These are phyloP conservation scores for Fusarium sp. DNA, from an alignment of 2,329 filamentous ascomycete genomes.

Conservation along the genomic window DNA sequence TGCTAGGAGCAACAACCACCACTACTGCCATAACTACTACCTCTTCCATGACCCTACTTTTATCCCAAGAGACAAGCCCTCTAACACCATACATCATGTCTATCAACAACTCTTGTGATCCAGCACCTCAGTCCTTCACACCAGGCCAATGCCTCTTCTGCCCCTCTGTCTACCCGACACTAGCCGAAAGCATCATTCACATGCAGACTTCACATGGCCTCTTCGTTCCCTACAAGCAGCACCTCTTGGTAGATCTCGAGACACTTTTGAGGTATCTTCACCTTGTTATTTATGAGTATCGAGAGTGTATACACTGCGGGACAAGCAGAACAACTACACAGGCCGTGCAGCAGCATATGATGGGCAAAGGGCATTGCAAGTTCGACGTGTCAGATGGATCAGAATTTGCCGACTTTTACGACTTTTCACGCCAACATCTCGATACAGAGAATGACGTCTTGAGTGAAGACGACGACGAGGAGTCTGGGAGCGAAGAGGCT, in stretches of 20 bases:
- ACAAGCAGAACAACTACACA: not conserved
- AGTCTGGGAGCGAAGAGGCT: accelerated
- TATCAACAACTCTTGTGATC: too few species aligned
- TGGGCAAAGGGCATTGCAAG: slow-evolving; percentile 11
- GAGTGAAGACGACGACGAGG: accelerated
- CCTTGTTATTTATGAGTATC: not conserved
- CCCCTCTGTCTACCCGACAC: not conserved
- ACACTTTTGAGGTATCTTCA: not conserved
- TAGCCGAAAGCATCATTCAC: not conserved
- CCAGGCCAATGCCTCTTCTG: slow-evolving; percentile 10
- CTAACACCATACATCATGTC: not conserved
- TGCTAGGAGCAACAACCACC: slow-evolving; percentile 11
- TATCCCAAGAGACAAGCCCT: not conserved
- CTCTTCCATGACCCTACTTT: not conserved
- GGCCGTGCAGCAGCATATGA: slow-evolving; percentile 10
- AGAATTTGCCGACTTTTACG: slow-evolving; percentile 12
- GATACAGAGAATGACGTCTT: accelerated
- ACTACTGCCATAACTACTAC: not conserved
- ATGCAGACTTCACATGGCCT: slow-evolving; percentile 6
- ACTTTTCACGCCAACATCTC: not conserved
- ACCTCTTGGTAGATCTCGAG: slow-evolving; percentile 7
- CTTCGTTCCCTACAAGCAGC: not conserved
- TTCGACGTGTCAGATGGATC: not conserved
- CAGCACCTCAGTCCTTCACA: not conserved
- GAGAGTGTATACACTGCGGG: slow-evolving; percentile 7